Base-by-base conservation (phyloP, 2,329 filamentous ascomycete genomes). In the Corniculantispora saksenae region DNA sequence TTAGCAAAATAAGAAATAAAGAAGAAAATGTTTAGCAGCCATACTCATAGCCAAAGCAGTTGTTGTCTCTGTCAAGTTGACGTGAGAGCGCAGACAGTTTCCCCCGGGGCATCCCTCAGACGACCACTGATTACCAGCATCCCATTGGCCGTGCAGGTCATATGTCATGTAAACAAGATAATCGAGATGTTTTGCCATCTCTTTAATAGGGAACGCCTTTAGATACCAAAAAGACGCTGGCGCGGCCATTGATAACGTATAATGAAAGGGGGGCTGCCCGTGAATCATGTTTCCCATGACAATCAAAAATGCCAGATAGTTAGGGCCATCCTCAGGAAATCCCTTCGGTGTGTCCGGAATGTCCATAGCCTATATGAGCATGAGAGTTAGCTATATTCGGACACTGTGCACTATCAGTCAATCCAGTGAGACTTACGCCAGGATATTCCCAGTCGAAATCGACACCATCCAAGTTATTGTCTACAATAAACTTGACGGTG, bases 81-180 rank as follows among this genome's bases (percentile, higher is more conserved):
- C 71, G 1, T 72, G 70, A 35, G 84, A 88, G 1, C 81, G 75
- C 74, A 86, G 90, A 19, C 94, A 75, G 71, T 94, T 94, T 2
- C 91, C 86, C 69, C 89, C 83, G 75, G 95, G 91, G 27, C 59
- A 56, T 13, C 53, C 53, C 15, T 5, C 5, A 3, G 8, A 3
- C 15, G 53, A 32, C 25, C 32, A 21, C 1, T 87, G 90, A 0
- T 89, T 79, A 1, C 74, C 75, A 1, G 77, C 74, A 68, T 87
- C 85, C 89, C 90, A 95, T 8, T 84, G 84, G 5, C 91, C 91
- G 1, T 89, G 83, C 72, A 82, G 93, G 78, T 93, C 90, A 72
- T 93, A 93, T 1, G 87, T 86, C 89, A 93, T 93, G 8, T 90
- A 76, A 73, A 88, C 84, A 75, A 86, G 80, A 66, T 80, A 81